Conservation (phyloP, 2,329 filamentous ascomycete genomes). For the Colletotrichum tropicale region DNA sequence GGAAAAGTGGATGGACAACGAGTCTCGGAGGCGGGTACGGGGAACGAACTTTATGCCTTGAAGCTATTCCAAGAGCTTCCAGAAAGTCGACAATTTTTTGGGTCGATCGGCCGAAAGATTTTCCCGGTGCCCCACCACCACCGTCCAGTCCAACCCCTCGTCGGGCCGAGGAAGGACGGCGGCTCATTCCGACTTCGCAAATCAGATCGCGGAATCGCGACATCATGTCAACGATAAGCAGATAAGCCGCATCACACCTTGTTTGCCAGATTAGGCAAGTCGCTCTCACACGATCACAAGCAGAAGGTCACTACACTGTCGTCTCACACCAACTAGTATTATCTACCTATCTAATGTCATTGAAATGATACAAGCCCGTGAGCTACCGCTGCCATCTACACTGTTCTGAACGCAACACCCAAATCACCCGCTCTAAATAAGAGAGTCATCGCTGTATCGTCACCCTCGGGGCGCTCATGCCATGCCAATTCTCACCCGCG, state of each 20-base stretch:
- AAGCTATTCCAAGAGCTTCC: slow-evolving; percentile 44
- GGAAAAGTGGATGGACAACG: slow-evolving; percentile 1
- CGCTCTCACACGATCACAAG: background rate
- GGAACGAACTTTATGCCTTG: slow-evolving; percentile 31
- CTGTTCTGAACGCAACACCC: background rate
- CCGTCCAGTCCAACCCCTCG: background rate
- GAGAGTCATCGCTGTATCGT: slow-evolving; percentile 4
- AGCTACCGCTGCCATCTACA: slow-evolving; percentile 1
- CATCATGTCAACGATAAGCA: background rate
- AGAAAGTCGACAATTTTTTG: slow-evolving; percentile 43
- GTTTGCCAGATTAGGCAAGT: background rate
- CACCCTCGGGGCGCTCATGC: background rate
- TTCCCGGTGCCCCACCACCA: slow-evolving; percentile 11
- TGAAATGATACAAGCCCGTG: background rate
- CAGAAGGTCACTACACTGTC: slow-evolving; percentile 18
- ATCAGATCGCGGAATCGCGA: background rate
- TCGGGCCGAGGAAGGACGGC: background rate
- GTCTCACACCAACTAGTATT: background rate
- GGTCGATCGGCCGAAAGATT: slow-evolving; percentile 20
- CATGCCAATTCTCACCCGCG: background rate
- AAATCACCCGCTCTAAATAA: background rate
- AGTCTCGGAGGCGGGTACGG: slow-evolving; percentile 21
- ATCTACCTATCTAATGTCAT: slow-evolving; percentile 8
- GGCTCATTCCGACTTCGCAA: background rate
- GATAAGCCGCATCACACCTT: background rate